Evolutionary conservation across 129 eudicot genomes (phyloP).

Genomic region (Helianthus tuberosus): DNA sequence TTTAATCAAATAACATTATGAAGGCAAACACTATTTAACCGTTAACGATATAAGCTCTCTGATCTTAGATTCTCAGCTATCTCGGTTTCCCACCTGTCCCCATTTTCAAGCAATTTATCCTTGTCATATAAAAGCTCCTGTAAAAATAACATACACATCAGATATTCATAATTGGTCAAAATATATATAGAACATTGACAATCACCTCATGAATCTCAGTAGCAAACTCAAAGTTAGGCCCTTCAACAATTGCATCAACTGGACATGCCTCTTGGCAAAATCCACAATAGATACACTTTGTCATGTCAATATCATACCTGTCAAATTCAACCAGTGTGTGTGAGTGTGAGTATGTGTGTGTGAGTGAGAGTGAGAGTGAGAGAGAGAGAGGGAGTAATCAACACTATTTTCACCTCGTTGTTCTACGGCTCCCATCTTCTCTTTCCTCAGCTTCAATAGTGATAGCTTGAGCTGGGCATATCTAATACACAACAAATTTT

Average conservation of each 20-base stretch:
- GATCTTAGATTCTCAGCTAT: conserved; percentile 98
- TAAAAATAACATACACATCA: conserved; percentile 15
- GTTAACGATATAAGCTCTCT: conserved; percentile 81
- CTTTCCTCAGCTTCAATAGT: conserved; percentile 98
- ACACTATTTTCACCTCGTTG: conserved; percentile 66
- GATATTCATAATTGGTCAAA: background rate
- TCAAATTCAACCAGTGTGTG: conserved; percentile 13
- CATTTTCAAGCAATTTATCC: conserved; percentile 98
- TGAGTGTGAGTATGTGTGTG: background rate
- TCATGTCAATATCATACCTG: conserved; percentile 99
- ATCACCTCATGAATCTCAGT: conserved; percentile 98
- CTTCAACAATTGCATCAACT: conserved; percentile 99
- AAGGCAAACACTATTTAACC: conserved; percentile 22
- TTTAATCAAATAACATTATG: conserved; percentile 30
- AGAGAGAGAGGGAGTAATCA: conserved; percentile 9
- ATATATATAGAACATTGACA: background rate
- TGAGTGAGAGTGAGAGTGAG: no score
- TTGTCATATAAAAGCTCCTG: conserved; percentile 96
- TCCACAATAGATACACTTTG: conserved; percentile 98
- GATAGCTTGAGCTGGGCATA: conserved; percentile 99
- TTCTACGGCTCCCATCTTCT: conserved; percentile 99
- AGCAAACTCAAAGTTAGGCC: conserved; percentile 98
- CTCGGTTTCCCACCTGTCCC: conserved; percentile 99
- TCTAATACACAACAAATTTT: conserved; percentile 41
- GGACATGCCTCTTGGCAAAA: conserved; percentile 99